Percentiles rank a stretch among this genome's conserved stretches.
phyloP scores from a whole-genome alignment of 768 basidiomycete species.

The Podaxis sp. region DNA sequence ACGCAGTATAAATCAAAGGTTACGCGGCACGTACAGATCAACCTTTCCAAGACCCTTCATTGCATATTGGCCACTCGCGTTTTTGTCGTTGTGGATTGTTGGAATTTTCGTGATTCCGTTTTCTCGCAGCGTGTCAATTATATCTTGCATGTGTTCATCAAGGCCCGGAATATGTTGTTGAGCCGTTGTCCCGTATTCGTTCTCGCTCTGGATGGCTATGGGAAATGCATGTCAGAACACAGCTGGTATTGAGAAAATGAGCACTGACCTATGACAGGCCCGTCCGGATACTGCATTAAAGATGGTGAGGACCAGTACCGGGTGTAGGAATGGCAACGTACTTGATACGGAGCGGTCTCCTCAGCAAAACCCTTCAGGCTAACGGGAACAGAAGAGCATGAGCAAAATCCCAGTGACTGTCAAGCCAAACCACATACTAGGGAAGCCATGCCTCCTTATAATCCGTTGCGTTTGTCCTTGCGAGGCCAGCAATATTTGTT shows the following conservation, averaged over 20 bases:
- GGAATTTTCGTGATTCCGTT: constrained; percentile 38
- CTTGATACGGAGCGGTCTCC: constrained; percentile 33
- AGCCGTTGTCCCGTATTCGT: constrained; percentile 39
- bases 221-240: neutral
- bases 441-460: constrained; percentile 55
- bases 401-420: neutral
- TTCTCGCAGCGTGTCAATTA: constrained; percentile 35
- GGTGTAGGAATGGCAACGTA: constrained; percentile 28
- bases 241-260: neutral
- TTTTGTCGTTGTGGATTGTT: constrained; percentile 35
- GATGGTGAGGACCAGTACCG: constrained; percentile 21
- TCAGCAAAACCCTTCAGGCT: constrained; percentile 30
- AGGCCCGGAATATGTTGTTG: constrained; percentile 29
- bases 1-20: neutral
- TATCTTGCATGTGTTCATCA: constrained; percentile 43
- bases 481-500: constrained; percentile 46
- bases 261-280: constrained; percentile 39
- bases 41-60: constrained; percentile 32
- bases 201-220: constrained; percentile 42
- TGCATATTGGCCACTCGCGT: constrained; percentile 30
- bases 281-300: constrained; percentile 39
- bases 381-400: neutral
- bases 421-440: constrained; percentile 23
- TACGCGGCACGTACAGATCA: constrained; percentile 25
- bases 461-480: constrained; percentile 61